phyloP scores from a whole-genome alignment of 257 asterid genomes.

The Scutellaria galericulata region DNA sequence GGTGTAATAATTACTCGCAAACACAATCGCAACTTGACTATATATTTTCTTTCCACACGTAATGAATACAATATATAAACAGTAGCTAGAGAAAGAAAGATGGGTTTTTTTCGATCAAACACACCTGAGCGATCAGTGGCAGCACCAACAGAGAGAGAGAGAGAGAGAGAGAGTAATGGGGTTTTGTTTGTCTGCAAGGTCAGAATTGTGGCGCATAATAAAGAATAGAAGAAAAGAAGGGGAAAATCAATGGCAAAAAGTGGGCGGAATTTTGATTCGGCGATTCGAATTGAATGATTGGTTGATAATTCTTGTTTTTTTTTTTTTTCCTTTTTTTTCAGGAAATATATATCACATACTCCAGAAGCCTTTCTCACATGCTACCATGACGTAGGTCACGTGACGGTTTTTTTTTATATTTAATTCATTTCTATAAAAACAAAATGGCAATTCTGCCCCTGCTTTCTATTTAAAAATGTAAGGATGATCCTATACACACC shows the following conservation, averaged over 20 bases:
- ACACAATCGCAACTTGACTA: slow-evolving; percentile 33
- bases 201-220: slow-evolving; percentile 36
- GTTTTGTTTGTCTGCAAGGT: slow-evolving; percentile 28
- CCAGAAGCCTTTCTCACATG: slow-evolving; percentile 21
- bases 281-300: slow-evolving; percentile 29
- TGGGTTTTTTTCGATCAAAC: slow-evolving; percentile 35
- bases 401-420: not conserved
- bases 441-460: too few relatives aligned
- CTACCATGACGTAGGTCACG: slow-evolving; percentile 16
- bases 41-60: slow-evolving; percentile 16
- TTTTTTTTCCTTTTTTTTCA: too few relatives aligned
- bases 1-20: slow-evolving; percentile 34
- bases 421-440: not conserved
- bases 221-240: slow-evolving; percentile 19
- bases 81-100: slow-evolving; percentile 1
- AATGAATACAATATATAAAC: not conserved
- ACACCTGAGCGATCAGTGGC: slow-evolving; percentile 39
- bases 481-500: too few relatives aligned
- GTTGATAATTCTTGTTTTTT: not conserved
- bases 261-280: slow-evolving; percentile 25
- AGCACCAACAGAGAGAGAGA: slow-evolving; percentile 18
- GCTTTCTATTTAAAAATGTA: too few relatives aligned
- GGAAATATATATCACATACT: too few relatives aligned
- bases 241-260: slow-evolving; percentile 26
- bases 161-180: slow-evolving; percentile 21